Evolutionary conservation across 2,329 filamentous ascomycete genomes (phyloP).

Genomic region (Fusarium illudens): DNA sequence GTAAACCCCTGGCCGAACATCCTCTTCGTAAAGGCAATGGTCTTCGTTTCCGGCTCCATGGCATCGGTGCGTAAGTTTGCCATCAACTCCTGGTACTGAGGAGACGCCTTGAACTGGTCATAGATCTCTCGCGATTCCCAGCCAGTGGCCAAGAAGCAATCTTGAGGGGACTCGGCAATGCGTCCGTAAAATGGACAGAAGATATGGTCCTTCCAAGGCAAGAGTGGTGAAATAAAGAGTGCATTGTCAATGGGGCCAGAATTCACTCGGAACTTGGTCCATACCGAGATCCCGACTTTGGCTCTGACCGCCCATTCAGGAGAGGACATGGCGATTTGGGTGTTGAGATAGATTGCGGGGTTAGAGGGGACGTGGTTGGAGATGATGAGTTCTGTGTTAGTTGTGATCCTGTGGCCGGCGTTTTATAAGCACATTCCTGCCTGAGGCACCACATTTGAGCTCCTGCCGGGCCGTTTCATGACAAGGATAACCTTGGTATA

Average conservation of each 20-base stretch:
- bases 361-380: neutral
- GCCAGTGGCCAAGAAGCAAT: neutral
- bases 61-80: neutral
- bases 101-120: neutral
- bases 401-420: neutral
- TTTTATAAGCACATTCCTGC: neutral
- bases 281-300: neutral
- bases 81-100: slow-evolving; percentile 1
- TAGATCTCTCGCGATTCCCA: neutral
- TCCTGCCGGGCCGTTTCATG: neutral
- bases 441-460: neutral
- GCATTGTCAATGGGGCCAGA: neutral
- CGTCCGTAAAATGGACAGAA: neutral
- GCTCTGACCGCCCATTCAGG: neutral
- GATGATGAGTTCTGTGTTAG: neutral
- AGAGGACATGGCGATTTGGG: neutral
- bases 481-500: neutral
- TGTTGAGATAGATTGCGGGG: neutral
- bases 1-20: neutral
- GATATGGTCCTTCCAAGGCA: neutral
- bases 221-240: neutral
- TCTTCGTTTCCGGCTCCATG: neutral
- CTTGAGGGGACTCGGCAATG: neutral
- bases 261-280: neutral
- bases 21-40: neutral